Evolutionary conservation across 202 grass and related monocot genomes (phyloP), one percentile per base, ranked within the genome.

Genomic region (Panicum hallii): DNA sequence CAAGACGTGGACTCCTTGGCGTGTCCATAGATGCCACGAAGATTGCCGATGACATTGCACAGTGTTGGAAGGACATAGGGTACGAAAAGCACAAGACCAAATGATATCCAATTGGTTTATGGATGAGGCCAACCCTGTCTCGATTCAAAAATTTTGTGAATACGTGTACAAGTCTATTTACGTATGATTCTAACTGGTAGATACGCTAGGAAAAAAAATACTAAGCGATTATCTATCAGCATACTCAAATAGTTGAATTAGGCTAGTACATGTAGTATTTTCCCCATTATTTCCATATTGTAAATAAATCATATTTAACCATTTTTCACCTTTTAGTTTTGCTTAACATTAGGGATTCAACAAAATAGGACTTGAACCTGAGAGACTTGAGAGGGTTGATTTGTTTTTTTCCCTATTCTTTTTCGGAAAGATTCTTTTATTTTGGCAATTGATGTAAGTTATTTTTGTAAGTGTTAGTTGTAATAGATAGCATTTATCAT

Each of bases 21-120:
- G 87, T 94, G 23, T 90, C 91, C 8, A 82, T 90, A 16, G 95
- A 98, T 50, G 95, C 95, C 19, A 83, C 54, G 14, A 88, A 90
- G 58, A 87, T 92, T 44, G 79, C 89, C 0, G 63, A 89, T 15
- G 95, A 98, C 14, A 89, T 98, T 56, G 41, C 5, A 14, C 60
- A 68, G 6, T 72, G 70, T 65, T 95, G 79, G 80, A 80, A 19
- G 72, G 64, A 75, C 36, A 87, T 48, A 16, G 45, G 32, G 7
- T 40, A 78, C 16, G 77, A 40, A 85, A 73, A 32, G 46, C 30
- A 61, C 6, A 79, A 67, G 49, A 68, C 11, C 42, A 81, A 87
- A 53, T 77, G 66, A 74, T 69, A 46, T 30, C 1, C 2, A 1
- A 26, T 19, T 50, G 0, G 55, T 10, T 47, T 17, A 67, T 49